Evolutionary conservation across 176 grass and related monocot species (phyloP).

Genomic region (Carex pumila): DNA sequence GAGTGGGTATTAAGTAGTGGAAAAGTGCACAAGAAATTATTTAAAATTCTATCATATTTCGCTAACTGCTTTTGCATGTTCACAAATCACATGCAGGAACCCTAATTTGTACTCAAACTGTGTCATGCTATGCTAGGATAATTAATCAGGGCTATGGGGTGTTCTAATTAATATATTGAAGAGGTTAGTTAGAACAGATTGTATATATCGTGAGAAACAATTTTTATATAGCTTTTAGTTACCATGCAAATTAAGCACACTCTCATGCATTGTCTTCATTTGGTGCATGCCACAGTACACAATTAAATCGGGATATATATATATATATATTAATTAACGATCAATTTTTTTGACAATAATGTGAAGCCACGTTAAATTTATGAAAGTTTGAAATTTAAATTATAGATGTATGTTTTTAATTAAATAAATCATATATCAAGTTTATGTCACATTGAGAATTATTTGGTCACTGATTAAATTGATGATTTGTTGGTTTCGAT

Average conservation of each 20-base stretch:
- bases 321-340: not conserved
- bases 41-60: not conserved
- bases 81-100: conserved; percentile 11
- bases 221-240: not conserved
- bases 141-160: no score
- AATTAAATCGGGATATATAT: not conserved
- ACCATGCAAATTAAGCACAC: not conserved
- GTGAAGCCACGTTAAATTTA: not conserved
- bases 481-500: no score
- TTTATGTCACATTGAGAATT: not conserved
- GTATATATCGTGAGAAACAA: not conserved
- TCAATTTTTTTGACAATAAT: not conserved
- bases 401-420: not conserved
- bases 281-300: not conserved
- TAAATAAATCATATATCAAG: not conserved
- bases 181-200: not conserved
- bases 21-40: conserved; percentile 1
- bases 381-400: not conserved
- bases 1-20: not conserved
- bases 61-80: not conserved
- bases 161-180: not conserved
- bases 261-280: not conserved
- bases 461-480: not conserved
- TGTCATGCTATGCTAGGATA: conserved; percentile 4
- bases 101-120: conserved; percentile 3